phyloP scores from a whole-genome alignment of 108 stramenopile genomes.

The Bacterosira constricta region DNA sequence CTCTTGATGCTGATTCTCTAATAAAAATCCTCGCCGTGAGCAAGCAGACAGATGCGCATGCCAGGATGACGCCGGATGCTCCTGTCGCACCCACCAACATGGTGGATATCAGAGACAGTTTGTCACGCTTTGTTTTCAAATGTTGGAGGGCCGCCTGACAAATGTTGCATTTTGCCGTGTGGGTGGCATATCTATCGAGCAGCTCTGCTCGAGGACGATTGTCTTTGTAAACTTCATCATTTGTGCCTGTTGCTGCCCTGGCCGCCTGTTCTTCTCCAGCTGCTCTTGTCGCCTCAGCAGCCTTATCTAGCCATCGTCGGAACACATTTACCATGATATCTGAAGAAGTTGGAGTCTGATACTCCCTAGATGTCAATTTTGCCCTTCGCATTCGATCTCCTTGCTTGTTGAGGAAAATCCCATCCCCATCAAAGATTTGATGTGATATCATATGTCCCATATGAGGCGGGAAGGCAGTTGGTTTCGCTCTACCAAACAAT shows the following conservation, averaged over 20 bases:
- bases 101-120: background rate
- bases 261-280: background rate
- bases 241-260: background rate
- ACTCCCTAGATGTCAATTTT: background rate
- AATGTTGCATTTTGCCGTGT: constrained; percentile 12
- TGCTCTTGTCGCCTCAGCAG: constrained; percentile 6
- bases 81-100: constrained; percentile 8
- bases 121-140: background rate
- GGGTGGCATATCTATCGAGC: constrained; percentile 14
- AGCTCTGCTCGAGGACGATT: constrained; percentile 1
- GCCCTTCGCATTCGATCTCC: constrained; percentile 12
- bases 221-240: background rate
- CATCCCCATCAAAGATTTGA: constrained; percentile 14
- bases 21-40: background rate
- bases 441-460: constrained; percentile 1
- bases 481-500: background rate
- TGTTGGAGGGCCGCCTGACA: background rate
- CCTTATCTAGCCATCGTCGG: constrained; percentile 15
- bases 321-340: constrained; percentile 18
- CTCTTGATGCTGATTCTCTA: background rate
- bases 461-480: background rate
- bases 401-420: constrained; percentile 9
- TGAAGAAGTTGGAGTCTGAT: constrained; percentile 12
- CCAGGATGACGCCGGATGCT: background rate
- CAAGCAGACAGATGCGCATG: background rate